Base-by-base conservation (phyloP, 768 basidiomycete species). In the Coprinopsis sp. region DNA sequence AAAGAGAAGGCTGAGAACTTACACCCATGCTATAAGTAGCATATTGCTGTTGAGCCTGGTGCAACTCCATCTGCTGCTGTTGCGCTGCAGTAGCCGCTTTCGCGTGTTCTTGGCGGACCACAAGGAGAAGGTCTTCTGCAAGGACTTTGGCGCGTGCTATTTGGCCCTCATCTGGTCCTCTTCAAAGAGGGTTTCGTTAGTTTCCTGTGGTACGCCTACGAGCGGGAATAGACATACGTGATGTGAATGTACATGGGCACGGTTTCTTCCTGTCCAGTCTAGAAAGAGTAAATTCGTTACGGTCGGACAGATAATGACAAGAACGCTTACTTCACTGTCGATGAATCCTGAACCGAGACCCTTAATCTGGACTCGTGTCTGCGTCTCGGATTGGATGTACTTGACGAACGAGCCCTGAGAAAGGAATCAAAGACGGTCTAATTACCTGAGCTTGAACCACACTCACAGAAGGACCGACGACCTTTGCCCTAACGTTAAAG, bases 401-500 rank as follows among this genome's bases (percentile, higher is more conserved):
- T 99, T 99, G 54, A 99, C 95, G 59, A 97, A 99, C 53, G 91
- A 84, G 54, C 94, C 94, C 88, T 91, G 63, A 7, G 41, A 8
- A 42, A 22, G 11, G 24, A 30, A 14, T 22, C 18, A 29, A 27
- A 13, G 56, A 16, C 6, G 19, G 4, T 3, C 36, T 3, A 8
- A 31, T n/a, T 2, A n/a, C 30, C 6, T 18, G 22, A 37, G 11
- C 40, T 38, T 3, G 41, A n/a, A 12, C 6, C 21, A 18, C 6
- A 73, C 80, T 49, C 64, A 93, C 92, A 52, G 81, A 82, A 11
- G 95, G 95, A 12, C 95, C 95, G 23, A 98, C 95, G 16, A 97
- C 92, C 65, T 99, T 99, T 19, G 95, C 95, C 46, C 95, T 77
- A 40, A 99, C 85, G 64, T 99, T 97, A 68, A 99, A 99, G 66